Percentiles rank a stretch among this genome's conserved stretches.
Conservation (phyloP, 1,139 yeast species). For the Debaryomyces robertsiae region DNA sequence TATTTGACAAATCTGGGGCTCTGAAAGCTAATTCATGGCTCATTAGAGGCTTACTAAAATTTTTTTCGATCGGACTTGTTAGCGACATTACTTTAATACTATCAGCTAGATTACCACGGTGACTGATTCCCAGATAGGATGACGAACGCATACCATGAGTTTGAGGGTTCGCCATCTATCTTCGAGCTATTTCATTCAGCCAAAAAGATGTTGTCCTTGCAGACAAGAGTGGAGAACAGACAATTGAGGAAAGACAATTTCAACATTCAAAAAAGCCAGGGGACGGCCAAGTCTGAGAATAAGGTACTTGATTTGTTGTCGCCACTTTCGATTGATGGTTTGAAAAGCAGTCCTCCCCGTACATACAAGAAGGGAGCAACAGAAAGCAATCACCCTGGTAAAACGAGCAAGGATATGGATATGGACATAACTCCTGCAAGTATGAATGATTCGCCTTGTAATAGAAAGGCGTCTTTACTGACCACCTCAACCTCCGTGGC, state of each 20-base stretch:
- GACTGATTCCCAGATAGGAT: neutral
- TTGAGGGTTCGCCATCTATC: constrained; percentile 34
- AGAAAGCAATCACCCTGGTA: neutral
- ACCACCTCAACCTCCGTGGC: no score
- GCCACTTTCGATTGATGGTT: constrained; percentile 44
- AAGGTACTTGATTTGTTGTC: constrained; percentile 41
- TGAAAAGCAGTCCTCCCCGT: constrained; percentile 24
- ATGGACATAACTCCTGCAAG: constrained; percentile 25
- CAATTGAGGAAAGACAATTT: constrained; percentile 40
- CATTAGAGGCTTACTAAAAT: no score
- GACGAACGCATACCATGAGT: constrained; percentile 2
- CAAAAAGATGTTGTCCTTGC: constrained; percentile 41
- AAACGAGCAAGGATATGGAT: constrained; percentile 3
- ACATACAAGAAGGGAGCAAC: constrained; percentile 3
- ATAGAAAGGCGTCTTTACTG: neutral
- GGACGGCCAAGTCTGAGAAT: constrained; percentile 13
- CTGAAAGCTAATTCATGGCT: no score
- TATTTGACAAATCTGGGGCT: no score
- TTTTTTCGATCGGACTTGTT: no score
- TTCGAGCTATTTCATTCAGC: constrained; percentile 49
- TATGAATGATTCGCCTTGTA: constrained; percentile 30
- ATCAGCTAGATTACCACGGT: neutral
- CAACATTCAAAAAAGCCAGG: constrained; percentile 25
- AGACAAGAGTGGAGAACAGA: constrained; percentile 46
- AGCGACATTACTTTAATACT: neutral